These are phyloP conservation scores for Rhodotorula paludigena DNA, from an alignment of 768 basidiomycete genomes.

Conservation along the genomic window DNA sequence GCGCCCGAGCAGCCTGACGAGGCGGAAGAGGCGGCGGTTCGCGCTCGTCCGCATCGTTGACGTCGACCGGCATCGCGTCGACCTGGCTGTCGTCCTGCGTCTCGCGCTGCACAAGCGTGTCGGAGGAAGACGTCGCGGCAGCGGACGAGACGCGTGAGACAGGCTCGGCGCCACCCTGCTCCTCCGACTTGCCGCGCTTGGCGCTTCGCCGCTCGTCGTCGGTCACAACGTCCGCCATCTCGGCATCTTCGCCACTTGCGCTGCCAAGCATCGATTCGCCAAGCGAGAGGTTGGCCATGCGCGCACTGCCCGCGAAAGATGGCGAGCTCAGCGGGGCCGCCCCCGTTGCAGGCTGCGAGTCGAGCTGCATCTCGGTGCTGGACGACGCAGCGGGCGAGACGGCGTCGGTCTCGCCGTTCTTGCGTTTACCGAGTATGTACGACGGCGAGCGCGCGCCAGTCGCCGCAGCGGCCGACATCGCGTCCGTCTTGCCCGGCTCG, in stretches of 20 bases:
- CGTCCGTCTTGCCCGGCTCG: not conserved
- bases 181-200: not conserved
- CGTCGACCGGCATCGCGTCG: not conserved
- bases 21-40: not conserved
- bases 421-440: conserved; percentile 40
- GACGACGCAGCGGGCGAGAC: not conserved
- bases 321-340: not conserved
- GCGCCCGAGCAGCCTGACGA: not conserved
- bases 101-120: not conserved
- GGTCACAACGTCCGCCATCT: not conserved
- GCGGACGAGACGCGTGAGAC: not conserved
- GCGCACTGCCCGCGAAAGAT: not conserved
- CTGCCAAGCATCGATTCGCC: too few relatives aligned
- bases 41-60: not conserved
- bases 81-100: not conserved
- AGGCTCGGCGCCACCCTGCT: not conserved
- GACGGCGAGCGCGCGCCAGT: conserved; percentile 14
- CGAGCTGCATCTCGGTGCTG: conserved; percentile 14
- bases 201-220: not conserved
- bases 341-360: too few relatives aligned
- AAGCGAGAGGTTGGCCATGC: not conserved
- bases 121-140: too few relatives aligned
- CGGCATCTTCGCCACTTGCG: not conserved
- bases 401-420: conserved; percentile 25
- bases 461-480: not conserved